These are phyloP conservation scores for Diaporthe sp. DNA, from an alignment of 2,329 filamentous ascomycete genomes.

Conservation along the genomic window DNA sequence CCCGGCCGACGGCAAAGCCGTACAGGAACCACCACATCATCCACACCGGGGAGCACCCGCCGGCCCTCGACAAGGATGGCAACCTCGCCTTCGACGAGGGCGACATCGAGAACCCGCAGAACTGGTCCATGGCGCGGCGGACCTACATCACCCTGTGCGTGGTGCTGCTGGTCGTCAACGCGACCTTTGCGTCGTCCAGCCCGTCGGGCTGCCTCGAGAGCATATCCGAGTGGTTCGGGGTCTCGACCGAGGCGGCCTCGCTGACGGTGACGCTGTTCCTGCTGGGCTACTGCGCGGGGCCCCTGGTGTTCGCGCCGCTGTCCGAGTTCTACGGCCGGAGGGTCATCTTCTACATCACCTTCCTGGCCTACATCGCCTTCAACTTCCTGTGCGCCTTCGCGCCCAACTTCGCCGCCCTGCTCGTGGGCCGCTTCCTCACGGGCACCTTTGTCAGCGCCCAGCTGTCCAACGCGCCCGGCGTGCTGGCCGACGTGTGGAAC, in stretches of 20 bases:
- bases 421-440: constrained; percentile 68
- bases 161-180: constrained; percentile 66
- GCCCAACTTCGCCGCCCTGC: constrained; percentile 65
- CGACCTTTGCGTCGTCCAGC: constrained; percentile 65
- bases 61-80: constrained; percentile 63
- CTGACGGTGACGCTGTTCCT: constrained; percentile 69
- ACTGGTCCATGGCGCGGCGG: constrained; percentile 60
- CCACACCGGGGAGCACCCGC: constrained; percentile 48
- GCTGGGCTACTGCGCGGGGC: constrained; percentile 70
- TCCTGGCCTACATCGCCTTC: constrained; percentile 64
- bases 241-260: constrained; percentile 62
- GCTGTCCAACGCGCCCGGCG: constrained; percentile 63
- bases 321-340: constrained; percentile 70
- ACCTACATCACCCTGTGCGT: constrained; percentile 57
- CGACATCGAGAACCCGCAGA: constrained; percentile 65
- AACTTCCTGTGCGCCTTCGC: constrained; percentile 69
- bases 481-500: constrained; percentile 68
- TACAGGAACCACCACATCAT: constrained; percentile 60
- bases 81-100: constrained; percentile 64
- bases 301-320: constrained; percentile 70
- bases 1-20: constrained; percentile 66
- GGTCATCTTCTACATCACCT: constrained; percentile 66
- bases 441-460: constrained; percentile 69
- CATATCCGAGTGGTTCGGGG: constrained; percentile 60
- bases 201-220: constrained; percentile 54